A percentile compares a stretch with the other conserved stretches of the same genome.
Evolutionary conservation across 805 yeast genomes (phyloP).

Genomic region (Starmerella riodocensis): DNA sequence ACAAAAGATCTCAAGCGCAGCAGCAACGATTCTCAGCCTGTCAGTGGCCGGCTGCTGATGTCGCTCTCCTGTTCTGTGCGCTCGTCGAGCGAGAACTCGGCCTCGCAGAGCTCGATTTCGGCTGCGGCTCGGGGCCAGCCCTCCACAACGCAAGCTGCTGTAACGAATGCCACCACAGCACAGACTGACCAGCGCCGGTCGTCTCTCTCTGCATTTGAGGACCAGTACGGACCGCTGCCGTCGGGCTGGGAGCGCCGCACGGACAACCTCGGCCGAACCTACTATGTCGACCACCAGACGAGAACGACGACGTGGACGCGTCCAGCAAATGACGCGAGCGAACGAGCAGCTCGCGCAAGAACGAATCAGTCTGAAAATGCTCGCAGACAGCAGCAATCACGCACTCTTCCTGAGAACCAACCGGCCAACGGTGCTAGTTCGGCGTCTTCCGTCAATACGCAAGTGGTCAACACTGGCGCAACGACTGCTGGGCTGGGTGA

Average conservation of each 20-base stretch:
- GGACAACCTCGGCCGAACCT: slow-evolving; percentile 92
- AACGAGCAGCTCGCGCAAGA: slow-evolving; percentile 45
- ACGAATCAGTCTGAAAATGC: slow-evolving; percentile 69
- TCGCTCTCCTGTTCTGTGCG: slow-evolving; percentile 4
- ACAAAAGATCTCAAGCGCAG: slow-evolving; percentile 76
- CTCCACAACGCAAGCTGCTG: slow-evolving; percentile 3
- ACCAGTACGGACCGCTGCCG: slow-evolving; percentile 89
- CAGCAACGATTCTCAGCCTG: slow-evolving; percentile 81
- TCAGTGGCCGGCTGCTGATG: slow-evolving; percentile 63
- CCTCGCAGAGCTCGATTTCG: neutral
- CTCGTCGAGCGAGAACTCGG: neutral
- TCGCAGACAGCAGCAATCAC: slow-evolving; percentile 76
- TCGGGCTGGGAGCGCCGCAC: slow-evolving; percentile 99
- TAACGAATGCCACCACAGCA: too few species aligned
- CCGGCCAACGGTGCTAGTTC: slow-evolving; percentile 30
- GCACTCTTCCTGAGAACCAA: slow-evolving; percentile 68
- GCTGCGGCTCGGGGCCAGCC: slow-evolving; percentile 1
- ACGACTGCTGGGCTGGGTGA: slow-evolving; percentile 95
- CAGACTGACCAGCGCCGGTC: neutral
- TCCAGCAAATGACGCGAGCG: slow-evolving; percentile 70
- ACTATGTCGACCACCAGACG: slow-evolving; percentile 94
- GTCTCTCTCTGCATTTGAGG: slow-evolving; percentile 70
- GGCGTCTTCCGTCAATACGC: slow-evolving; percentile 4
- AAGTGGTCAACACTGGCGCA: slow-evolving; percentile 62
- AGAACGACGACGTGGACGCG: slow-evolving; percentile 99